A percentile compares a stretch with the other conserved stretches of the same genome.
Conservation (phyloP, 1,284 basidiomycete genomes). For the Earliella scabrosa region DNA sequence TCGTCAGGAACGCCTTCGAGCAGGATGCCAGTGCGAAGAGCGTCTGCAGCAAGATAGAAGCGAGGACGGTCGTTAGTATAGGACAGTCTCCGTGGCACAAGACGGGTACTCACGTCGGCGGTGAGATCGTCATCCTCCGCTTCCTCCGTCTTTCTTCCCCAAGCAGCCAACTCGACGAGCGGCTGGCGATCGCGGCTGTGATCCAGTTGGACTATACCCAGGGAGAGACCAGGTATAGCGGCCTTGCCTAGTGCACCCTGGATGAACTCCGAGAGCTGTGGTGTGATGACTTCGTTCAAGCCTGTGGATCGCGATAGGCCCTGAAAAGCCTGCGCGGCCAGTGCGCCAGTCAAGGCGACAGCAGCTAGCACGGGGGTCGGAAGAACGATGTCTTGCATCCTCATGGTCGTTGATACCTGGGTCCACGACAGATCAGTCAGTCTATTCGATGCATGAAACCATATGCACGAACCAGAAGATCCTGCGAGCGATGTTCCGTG, state of each 20-base stretch:
- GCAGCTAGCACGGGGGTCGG: too few species aligned
- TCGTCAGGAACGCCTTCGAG: slow-evolving; percentile 48
- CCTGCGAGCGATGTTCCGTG: too few species aligned
- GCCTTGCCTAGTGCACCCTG: slow-evolving; percentile 19
- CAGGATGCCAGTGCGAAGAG: slow-evolving; percentile 48
- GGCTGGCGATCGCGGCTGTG: slow-evolving; percentile 3
- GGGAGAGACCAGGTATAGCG: slow-evolving; percentile 28
- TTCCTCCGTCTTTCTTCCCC: slow-evolving; percentile 36
- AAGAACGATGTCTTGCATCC: too few species aligned
- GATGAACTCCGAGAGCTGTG: slow-evolving; percentile 24
- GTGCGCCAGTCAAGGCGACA: too few species aligned
- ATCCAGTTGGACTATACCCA: slow-evolving; percentile 29
- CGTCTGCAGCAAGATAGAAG: too few species aligned
- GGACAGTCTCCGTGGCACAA: neutral
- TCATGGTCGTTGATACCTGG: too few species aligned
- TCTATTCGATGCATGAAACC: too few species aligned
- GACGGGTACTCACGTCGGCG: slow-evolving; percentile 29
- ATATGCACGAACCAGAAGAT: too few species aligned
- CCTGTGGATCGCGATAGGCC: neutral
- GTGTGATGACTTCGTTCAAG: slow-evolving; percentile 21
- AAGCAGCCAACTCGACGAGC: slow-evolving; percentile 28
- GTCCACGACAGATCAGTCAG: too few species aligned
- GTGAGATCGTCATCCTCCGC: slow-evolving; percentile 35
- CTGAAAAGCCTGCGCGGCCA: neutral
- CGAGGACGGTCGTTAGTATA: neutral